These are phyloP conservation scores for Suhomyces kilbournensis DNA, from an alignment of 805 yeast species.

Conservation along the genomic window DNA sequence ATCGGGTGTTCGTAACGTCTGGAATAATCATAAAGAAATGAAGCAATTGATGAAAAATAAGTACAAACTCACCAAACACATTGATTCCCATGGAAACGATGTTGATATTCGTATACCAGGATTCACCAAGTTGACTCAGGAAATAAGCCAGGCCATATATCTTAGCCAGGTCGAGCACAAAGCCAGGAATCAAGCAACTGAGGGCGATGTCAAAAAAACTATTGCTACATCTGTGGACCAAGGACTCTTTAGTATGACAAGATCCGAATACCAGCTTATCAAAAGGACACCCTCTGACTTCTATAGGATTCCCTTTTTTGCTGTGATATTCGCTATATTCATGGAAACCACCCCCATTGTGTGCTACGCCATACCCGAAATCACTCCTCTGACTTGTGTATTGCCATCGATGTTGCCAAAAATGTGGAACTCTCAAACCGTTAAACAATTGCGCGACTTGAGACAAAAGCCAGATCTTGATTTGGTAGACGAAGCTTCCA, in stretches of 20 bases:
- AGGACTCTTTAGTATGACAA: conserved; percentile 36
- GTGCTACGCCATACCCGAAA: conserved; percentile 51
- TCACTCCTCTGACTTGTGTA: conserved; percentile 58
- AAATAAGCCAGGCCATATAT: conserved; percentile 34
- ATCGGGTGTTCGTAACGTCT: conserved; percentile 54
- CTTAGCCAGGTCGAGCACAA: conserved; percentile 36
- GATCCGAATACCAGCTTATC: conserved; percentile 50
- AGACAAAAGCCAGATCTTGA: conserved; percentile 12
- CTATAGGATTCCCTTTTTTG: conserved; percentile 52
- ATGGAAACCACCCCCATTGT: conserved; percentile 54
- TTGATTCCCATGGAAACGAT: conserved; percentile 23
- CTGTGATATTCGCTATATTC: conserved; percentile 44
- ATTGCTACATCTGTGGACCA: conserved; percentile 7
- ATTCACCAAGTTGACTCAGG: conserved; percentile 33
- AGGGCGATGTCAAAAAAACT: conserved; percentile 16
- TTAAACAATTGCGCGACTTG: conserved; percentile 12
- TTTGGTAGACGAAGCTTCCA: conserved; percentile 4
- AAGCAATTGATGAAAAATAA: conserved; percentile 15
- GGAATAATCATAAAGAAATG: conserved; percentile 37
- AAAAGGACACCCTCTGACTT: conserved; percentile 51
- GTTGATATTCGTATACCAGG: conserved; percentile 27
- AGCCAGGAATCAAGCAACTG: conserved; percentile 15
- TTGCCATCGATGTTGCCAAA: conserved; percentile 46
- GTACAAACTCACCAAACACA: conserved; percentile 17
- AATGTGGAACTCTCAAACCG: conserved; percentile 23